A percentile compares a stretch with the other conserved stretches of the same genome.
These are phyloP conservation scores for Mycena vulgaris DNA, from an alignment of 768 basidiomycete species.

Conservation along the genomic window DNA sequence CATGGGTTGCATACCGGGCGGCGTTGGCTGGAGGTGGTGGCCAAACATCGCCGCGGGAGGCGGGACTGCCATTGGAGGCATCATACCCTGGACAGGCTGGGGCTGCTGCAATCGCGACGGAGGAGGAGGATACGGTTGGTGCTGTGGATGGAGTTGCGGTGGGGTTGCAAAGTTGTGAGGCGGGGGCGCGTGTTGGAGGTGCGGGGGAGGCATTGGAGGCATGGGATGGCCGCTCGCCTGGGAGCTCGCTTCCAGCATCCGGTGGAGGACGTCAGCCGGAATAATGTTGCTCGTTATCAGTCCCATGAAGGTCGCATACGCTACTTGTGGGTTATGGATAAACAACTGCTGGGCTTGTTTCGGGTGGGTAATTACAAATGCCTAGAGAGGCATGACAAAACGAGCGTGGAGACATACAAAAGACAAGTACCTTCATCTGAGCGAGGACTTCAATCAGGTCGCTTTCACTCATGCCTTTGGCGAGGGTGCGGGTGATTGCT, in stretches of 20 bases:
- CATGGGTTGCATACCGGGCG: constrained; percentile 45
- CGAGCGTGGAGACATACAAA: constrained; percentile 31
- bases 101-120: constrained; percentile 50
- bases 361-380: constrained; percentile 91
- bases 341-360: constrained; percentile 90
- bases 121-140: constrained; percentile 46
- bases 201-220: constrained; percentile 46
- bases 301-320: constrained; percentile 97
- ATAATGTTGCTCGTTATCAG: constrained; percentile 95
- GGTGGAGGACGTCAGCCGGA: constrained; percentile 87
- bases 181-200: constrained; percentile 65
- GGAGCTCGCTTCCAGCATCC: constrained; percentile 65
- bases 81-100: constrained; percentile 49
- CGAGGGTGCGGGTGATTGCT: constrained; percentile 88
- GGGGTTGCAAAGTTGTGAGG: constrained; percentile 65
- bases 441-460: constrained; percentile 94
- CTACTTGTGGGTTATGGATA: constrained; percentile 89
- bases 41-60: constrained; percentile 50
- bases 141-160: constrained; percentile 46
- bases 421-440: constrained; percentile 92
- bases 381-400: constrained; percentile 62
- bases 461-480: constrained; percentile 78
- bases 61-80: constrained; percentile 37
- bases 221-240: constrained; percentile 33
- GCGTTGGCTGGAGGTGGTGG: constrained; percentile 31